Evolutionary conservation across 768 basidiomycete genomes (phyloP).

Genomic region (Pholiota conissans): DNA sequence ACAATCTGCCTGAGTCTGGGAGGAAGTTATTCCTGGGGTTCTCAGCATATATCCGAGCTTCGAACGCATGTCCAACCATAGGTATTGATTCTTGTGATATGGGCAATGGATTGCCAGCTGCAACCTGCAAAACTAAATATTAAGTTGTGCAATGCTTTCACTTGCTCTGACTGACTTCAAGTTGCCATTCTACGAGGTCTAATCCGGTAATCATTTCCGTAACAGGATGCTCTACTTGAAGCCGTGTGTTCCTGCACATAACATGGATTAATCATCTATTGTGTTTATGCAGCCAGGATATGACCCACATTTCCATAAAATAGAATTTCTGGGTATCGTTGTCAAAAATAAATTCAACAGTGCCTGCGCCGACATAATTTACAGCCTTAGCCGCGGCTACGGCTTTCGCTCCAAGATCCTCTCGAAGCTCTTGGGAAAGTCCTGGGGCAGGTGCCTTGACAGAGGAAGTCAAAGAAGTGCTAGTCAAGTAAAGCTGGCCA

Average conservation of each 20-base stretch:
- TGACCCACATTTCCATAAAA: conserved; percentile 90
- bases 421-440: conserved; percentile 73
- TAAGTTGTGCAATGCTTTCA: background rate
- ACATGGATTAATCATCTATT: background rate
- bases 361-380: conserved; percentile 87
- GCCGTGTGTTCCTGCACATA: conserved; percentile 68
- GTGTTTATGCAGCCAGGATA: background rate
- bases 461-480: background rate
- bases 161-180: conserved; percentile 53
- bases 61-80: conserved; percentile 90
- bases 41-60: conserved; percentile 94
- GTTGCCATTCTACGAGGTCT: conserved; percentile 94
- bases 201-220: conserved; percentile 95
- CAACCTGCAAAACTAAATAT: conserved; percentile 51
- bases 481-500: background rate
- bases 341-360: conserved; percentile 97
- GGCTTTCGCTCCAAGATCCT: conserved; percentile 82
- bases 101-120: conserved; percentile 85
- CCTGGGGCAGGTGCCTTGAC: conserved; percentile 88
- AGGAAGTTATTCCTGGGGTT: conserved; percentile 92
- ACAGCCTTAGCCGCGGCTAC: conserved; percentile 93
- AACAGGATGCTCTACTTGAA: conserved; percentile 91
- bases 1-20: conserved; percentile 82
- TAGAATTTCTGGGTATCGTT: conserved; percentile 85
- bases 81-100: conserved; percentile 77